phyloP scores from a whole-genome alignment of 257 asterid species.

The Agastache rugosa region DNA sequence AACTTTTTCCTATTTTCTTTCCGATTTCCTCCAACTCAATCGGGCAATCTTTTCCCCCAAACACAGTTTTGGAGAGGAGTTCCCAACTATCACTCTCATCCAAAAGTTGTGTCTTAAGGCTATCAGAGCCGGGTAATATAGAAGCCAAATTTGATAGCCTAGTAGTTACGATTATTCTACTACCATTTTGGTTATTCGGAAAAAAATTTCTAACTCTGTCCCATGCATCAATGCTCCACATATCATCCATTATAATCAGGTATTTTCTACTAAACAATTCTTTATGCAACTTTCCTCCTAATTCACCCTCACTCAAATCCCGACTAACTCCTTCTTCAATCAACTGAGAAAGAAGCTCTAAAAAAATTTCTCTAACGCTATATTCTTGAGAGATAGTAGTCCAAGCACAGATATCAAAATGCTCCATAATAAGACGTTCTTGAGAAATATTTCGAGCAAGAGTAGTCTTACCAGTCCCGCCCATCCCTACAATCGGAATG shows the following conservation, averaged over 20 bases:
- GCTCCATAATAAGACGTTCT: not conserved
- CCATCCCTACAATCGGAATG: not conserved
- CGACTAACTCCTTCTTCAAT: no score
- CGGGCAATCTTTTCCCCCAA: slow-evolving; percentile 28
- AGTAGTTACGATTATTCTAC: slow-evolving; percentile 35
- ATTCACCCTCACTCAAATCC: not conserved
- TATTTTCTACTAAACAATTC: not conserved
- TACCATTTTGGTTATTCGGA: not conserved
- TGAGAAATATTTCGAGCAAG: not conserved
- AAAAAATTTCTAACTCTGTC: not conserved
- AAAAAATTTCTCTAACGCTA: not conserved
- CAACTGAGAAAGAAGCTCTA: not conserved
- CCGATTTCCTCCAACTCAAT: slow-evolving; percentile 27
- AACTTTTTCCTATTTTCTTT: slow-evolving; percentile 14
- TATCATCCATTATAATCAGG: not conserved
- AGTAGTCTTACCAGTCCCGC: not conserved
- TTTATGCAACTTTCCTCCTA: not conserved
- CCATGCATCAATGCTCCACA: not conserved
- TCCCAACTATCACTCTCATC: slow-evolving; percentile 1
- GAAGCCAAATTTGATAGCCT: slow-evolving; percentile 26
- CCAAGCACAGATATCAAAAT: not conserved
- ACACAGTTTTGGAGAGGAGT: slow-evolving; percentile 5
- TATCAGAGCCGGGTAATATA: not conserved
- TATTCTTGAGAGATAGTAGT: not conserved
- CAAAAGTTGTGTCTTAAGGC: slow-evolving; percentile 6